Evolutionary conservation across 306 rosid species (phyloP), one percentile per base, ranked within the genome.

Genomic region (Cyclanthera cordifolia): DNA sequence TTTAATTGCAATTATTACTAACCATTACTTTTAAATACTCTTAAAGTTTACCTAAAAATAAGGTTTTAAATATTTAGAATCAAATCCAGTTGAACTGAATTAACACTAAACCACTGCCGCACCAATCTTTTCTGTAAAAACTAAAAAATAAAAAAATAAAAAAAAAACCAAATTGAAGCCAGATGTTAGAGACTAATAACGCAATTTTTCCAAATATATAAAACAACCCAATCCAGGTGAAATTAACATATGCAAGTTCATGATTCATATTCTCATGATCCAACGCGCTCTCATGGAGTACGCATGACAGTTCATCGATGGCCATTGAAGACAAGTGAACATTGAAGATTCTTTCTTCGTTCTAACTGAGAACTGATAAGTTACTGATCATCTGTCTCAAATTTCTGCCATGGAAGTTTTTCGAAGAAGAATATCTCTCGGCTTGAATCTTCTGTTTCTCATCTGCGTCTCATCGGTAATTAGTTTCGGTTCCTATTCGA

Each of bases 401-500:
- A 21, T 41, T 55, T 46, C 65, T 25, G 41, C 71, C 57, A 47
- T 79, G 86, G 73, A 74, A 65, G 58, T 52, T 65, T 6, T 39
- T 53, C 70, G 73, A 30, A 53, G 72, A 41, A 53, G 65, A 41
- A 30, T 68, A 14, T 65, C 67, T 28, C 46, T 66, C 34, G 61
- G 72, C 72, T 71, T 53, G 37, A 61, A 8, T 59, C 77, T 47
- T 8, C 70, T 66, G 56, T 74, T 46, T 2, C 67, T 82, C 74
- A 14, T 79, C 56, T 76, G 74, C 74, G 30, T 85, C 78, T 72
- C 76, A 24, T 59, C 37, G 80, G 91, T 84, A 84, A 9, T 9
- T 4, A 46, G 7, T 3, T 55, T 37, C 52, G 34, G 51, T 71
- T 57, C 45, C 68, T 19, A 16, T 58, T n/a, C 47, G 4, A 32